These are phyloP conservation scores for Thozetella sp. DNA, from an alignment of 495 filamentous ascomycete genomes.

Conservation along the genomic window DNA sequence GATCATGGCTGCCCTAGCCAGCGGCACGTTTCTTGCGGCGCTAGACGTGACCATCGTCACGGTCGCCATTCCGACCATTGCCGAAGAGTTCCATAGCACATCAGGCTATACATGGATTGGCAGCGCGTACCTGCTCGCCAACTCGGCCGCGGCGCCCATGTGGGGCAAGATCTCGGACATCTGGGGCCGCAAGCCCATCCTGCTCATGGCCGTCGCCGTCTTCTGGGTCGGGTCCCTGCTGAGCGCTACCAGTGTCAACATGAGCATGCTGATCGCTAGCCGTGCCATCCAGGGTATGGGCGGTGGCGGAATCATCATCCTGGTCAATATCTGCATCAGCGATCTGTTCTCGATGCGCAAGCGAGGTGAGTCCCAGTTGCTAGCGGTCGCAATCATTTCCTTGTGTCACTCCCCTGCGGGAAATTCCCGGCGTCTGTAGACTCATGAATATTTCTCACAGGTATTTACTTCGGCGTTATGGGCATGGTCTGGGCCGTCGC, in stretches of 20 bases:
- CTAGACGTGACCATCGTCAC: slow-evolving; percentile 43
- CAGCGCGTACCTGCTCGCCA: slow-evolving; percentile 69
- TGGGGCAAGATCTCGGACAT: slow-evolving; percentile 91
- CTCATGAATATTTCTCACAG: too few species aligned
- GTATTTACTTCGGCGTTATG: slow-evolving; percentile 53
- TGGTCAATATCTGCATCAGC: slow-evolving; percentile 81
- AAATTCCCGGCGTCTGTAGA: too few species aligned
- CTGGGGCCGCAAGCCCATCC: slow-evolving; percentile 80
- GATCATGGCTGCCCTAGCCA: slow-evolving; percentile 44
- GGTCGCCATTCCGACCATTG: slow-evolving; percentile 58
- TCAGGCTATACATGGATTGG: slow-evolving; percentile 81
- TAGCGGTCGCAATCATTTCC: too few species aligned
- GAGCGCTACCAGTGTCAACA: slow-evolving; percentile 64
- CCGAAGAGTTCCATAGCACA: slow-evolving; percentile 60
- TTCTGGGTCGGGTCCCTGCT: slow-evolving; percentile 81
- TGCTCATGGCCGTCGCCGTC: slow-evolving; percentile 69
- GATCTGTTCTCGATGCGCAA: slow-evolving; percentile 74
- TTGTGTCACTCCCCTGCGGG: too few species aligned
- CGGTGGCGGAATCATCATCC: slow-evolving; percentile 76
- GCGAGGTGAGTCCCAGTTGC: slow-evolving; percentile 44
- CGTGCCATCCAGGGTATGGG: slow-evolving; percentile 83
- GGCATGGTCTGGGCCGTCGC: slow-evolving; percentile 56
- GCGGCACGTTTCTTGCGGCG: slow-evolving; percentile 55
- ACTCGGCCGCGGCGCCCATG: slow-evolving; percentile 66
- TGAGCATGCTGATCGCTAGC: slow-evolving; percentile 76